A percentile compares a stretch with the other conserved stretches of the same genome.
Evolutionary conservation across 208 protist genomes (phyloP).

Genomic region (Wallacemonas sp.): DNA sequence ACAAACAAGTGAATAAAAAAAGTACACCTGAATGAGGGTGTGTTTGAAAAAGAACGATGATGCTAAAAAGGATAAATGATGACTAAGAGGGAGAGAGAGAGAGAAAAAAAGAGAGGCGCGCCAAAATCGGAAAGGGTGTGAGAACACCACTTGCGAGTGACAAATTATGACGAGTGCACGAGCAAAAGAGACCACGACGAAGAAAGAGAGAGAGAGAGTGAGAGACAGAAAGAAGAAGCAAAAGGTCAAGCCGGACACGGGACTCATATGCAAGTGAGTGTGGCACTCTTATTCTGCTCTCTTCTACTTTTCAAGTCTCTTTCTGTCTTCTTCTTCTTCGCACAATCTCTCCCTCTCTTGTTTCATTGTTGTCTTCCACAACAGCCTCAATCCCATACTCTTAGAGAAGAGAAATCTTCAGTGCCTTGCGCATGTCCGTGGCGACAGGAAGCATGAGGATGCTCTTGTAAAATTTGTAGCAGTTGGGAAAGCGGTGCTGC

Average conservation of each 20-base stretch:
- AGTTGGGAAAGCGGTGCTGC: conserved; percentile 24
- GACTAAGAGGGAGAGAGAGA: not conserved
- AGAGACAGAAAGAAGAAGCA: conserved; percentile 21
- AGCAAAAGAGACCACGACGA: not conserved
- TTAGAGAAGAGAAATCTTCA: conserved; percentile 38
- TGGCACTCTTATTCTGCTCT: not conserved
- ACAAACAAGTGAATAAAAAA: conserved; percentile 8
- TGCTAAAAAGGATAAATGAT: not conserved
- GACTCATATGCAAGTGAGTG: not conserved
- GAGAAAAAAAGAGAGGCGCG: not conserved
- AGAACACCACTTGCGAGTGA: not conserved
- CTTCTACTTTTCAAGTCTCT: not conserved
- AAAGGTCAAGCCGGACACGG: too few relatives aligned
- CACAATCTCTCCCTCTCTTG: not conserved
- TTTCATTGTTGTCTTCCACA: not conserved
- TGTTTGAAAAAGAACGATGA: conserved; percentile 10
- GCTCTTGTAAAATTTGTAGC: conserved; percentile 42
- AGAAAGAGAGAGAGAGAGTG: not conserved
- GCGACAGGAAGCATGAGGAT: conserved; percentile 62
- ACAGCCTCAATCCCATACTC: not conserved
- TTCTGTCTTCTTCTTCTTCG: not conserved
- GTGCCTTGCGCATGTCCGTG: conserved; percentile 53
- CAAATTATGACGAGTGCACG: not conserved
- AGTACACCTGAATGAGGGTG: not conserved
- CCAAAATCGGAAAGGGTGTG: not conserved